Base-by-base conservation (phyloP, 495 filamentous ascomycete genomes). In the Lasiosphaeria miniovina region DNA sequence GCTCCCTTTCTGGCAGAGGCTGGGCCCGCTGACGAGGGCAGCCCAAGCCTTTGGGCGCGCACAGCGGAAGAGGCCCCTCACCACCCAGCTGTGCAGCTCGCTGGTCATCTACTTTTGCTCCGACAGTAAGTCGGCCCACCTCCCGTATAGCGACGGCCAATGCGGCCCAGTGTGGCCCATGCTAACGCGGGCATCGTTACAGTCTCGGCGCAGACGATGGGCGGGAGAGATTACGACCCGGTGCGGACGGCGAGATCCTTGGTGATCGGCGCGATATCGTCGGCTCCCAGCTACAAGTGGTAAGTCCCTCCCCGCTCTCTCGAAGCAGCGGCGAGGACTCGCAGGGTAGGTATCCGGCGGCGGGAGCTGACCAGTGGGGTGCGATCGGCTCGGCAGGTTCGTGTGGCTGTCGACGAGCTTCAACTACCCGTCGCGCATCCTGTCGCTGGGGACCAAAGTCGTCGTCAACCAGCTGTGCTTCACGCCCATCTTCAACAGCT, bases 401-500 rank as follows among this genome's bases (percentile, higher is more conserved):
- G 77, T 90, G 63, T 95, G 85, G 72, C 84, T 96, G 12, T 85
- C 87, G 33, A 79, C 84, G 40, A 78, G 84, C 69, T 94, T 95
- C 79, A 96, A 96, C 76, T 93, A 88, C 69, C 40, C 84, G 14
- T 90, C 87, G 33, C 88, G 87, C 58, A 54, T 84, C 40, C 70
- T 90, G 46, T 91, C 88, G 15, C 75, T 95, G 49, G 74, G 79
- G 53, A 85, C 85, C 9, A 93, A 96, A 70, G 89, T 97, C 50
- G 66, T 81, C 43, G 82, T 96, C 5, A 95, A 93, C 72, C 93
- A 97, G 70, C 69, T 83, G 3, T 76, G 82, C 68, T 97, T 96
- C 74, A 90, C 93, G 9, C 91, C 93, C 0, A 67, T 91, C 35
- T 96, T 96, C 79, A 95, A 93, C 70, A 85, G 80, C 33, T 96